Evolutionary conservation across 1,284 basidiomycete species (phyloP).

Genomic region (Athelia sp.): DNA sequence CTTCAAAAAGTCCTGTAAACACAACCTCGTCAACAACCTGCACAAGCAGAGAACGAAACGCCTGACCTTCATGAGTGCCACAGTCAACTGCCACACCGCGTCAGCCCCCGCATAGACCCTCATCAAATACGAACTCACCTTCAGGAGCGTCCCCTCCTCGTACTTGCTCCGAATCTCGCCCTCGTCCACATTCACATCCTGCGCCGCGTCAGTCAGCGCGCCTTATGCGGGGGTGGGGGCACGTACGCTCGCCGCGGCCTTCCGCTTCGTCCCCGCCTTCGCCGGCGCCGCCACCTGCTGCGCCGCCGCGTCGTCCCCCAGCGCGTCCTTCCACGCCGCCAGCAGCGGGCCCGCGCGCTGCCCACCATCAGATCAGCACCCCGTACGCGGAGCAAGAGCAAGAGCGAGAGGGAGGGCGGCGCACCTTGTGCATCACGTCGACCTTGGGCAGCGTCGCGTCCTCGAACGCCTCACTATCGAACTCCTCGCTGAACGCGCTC

Average conservation of each 20-base stretch:
- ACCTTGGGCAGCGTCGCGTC: slow-evolving; percentile 81
- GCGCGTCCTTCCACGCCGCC: slow-evolving; percentile 66
- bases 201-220: slow-evolving; percentile 8
- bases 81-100: slow-evolving; percentile 62
- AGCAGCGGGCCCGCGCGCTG: slow-evolving; percentile 76
- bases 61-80: slow-evolving; percentile 71
- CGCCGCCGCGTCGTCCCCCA: slow-evolving; percentile 64
- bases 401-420: slow-evolving; percentile 7
- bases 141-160: slow-evolving; percentile 52
- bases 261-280: slow-evolving; percentile 58
- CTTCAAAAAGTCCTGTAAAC: slow-evolving; percentile 59
- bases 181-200: slow-evolving; percentile 60
- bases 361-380: too few species aligned
- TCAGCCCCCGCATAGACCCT: slow-evolving; percentile 6
- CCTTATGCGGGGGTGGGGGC: too few species aligned
- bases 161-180: slow-evolving; percentile 65
- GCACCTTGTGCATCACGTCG: slow-evolving; percentile 75
- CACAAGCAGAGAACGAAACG: too few species aligned
- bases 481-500: slow-evolving; percentile 86
- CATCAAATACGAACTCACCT: slow-evolving; percentile 50
- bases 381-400: too few species aligned
- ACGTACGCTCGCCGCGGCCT: slow-evolving; percentile 46
- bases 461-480: slow-evolving; percentile 67
- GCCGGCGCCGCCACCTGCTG: slow-evolving; percentile 35
- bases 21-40: slow-evolving; percentile 7